phyloP scores from a whole-genome alignment of 2,329 filamentous ascomycete genomes.

The Phaeosphaeriaceae sp. region DNA sequence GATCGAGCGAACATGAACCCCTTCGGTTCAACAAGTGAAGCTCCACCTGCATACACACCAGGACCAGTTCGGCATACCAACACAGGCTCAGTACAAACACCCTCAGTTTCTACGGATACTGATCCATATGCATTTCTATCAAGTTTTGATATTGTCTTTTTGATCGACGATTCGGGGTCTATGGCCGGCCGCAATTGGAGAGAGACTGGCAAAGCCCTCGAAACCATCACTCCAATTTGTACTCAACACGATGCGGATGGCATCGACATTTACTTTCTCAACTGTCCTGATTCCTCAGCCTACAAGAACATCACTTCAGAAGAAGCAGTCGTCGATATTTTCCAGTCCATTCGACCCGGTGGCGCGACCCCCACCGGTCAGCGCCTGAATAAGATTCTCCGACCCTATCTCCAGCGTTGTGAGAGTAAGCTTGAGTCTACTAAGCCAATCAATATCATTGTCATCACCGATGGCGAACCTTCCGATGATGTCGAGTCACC shows the following conservation, averaged over 20 bases:
- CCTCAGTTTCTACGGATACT: conserved; percentile 18
- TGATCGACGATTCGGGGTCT: conserved; percentile 90
- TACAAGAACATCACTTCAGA: conserved; percentile 70
- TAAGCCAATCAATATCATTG: conserved; percentile 88
- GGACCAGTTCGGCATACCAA: conserved; percentile 19
- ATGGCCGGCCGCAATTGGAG: conserved; percentile 81
- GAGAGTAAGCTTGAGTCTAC: conserved; percentile 58
- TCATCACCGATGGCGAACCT: conserved; percentile 87
- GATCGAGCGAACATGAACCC: conserved; percentile 37
- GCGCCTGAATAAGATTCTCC: conserved; percentile 73
- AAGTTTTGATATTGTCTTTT: conserved; percentile 84
- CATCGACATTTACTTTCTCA: conserved; percentile 91
- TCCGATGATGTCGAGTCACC: conserved; percentile 75
- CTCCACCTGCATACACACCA: conserved; percentile 52
- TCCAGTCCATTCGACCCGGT: conserved; percentile 67
- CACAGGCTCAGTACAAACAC: conserved; percentile 2
- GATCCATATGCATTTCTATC: conserved; percentile 77
- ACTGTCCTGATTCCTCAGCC: conserved; percentile 65
- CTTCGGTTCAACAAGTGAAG: conserved; percentile 42
- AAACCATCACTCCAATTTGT: conserved; percentile 80
- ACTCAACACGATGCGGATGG: conserved; percentile 80
- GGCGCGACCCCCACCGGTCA: conserved; percentile 77
- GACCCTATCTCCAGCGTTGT: conserved; percentile 70
- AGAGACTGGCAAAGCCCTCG: conserved; percentile 73
- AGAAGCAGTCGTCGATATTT: conserved; percentile 69